Conservation (phyloP, 208 protist species). For the Trypanosoma caninum region DNA sequence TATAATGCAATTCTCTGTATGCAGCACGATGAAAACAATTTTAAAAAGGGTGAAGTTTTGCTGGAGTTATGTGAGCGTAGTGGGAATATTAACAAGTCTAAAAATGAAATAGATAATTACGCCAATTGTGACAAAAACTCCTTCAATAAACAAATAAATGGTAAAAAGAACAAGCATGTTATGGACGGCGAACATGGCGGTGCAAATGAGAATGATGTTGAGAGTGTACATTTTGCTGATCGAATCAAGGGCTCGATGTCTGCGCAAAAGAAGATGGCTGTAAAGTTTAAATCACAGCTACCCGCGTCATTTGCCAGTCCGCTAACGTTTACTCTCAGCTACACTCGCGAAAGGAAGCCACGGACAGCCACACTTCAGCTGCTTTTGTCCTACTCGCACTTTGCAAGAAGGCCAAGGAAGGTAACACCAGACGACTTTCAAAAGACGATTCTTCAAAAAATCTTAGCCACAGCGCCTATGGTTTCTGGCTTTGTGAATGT, state of each 20-base stretch:
- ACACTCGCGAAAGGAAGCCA: conserved; percentile 38
- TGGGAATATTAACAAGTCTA: not conserved
- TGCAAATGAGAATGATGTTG: not conserved
- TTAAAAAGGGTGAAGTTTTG: not conserved
- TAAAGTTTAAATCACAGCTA: conserved; percentile 31
- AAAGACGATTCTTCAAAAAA: conserved; percentile 28
- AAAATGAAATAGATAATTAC: not conserved
- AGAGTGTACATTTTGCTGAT: conserved; percentile 23
- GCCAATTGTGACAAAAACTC: not conserved
- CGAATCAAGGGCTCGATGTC: conserved; percentile 37
- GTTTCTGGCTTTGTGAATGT: conserved; percentile 51
- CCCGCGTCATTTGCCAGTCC: conserved; percentile 28
- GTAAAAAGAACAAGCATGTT: not conserved
- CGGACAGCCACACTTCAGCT: conserved; percentile 12
- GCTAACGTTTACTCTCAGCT: conserved; percentile 36
- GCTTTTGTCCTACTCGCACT: conserved; percentile 52
- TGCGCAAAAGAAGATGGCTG: conserved; percentile 21
- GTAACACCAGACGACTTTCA: conserved; percentile 35
- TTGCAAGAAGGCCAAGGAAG: conserved; percentile 36
- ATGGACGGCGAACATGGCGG: not conserved
- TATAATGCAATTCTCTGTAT: conserved; percentile 28
- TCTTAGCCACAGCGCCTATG: conserved; percentile 29
- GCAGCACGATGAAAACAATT: conserved; percentile 15
- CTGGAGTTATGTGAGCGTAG: conserved; percentile 31
- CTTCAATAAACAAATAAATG: not conserved